phyloP scores from a whole-genome alignment of 1,284 basidiomycete species.

The Thecaphora thlaspeos region DNA sequence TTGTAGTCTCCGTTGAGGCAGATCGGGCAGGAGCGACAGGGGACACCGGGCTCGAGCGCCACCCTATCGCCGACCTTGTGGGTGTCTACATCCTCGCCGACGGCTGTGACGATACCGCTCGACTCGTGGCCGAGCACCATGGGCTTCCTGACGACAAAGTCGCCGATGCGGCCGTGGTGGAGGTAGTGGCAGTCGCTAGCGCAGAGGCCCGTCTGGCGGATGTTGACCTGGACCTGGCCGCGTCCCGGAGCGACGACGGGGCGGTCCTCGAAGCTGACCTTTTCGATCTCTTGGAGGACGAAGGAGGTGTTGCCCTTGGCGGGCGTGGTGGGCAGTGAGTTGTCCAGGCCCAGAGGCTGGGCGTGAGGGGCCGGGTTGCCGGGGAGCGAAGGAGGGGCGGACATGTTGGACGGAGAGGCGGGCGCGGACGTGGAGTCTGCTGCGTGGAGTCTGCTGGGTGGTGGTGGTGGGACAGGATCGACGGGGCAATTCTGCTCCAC shows the following conservation, averaged over 20 bases:
- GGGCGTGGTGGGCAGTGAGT: conserved; percentile 41
- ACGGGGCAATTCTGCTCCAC: too few relatives aligned
- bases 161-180: conserved; percentile 59
- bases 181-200: conserved; percentile 65
- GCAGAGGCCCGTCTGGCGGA: conserved; percentile 83
- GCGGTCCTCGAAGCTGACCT: conserved; percentile 72
- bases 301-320: conserved; percentile 69
- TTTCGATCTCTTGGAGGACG: conserved; percentile 72
- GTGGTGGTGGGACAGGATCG: too few relatives aligned
- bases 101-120: conserved; percentile 64
- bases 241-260: conserved; percentile 67
- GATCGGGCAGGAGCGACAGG: conserved; percentile 68
- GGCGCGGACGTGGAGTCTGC: too few relatives aligned
- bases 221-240: conserved; percentile 81
- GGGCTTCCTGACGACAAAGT: conserved; percentile 73
- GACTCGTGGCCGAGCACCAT: conserved; percentile 74
- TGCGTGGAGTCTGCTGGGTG: too few relatives aligned
- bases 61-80: conserved; percentile 81
- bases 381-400: neutral
- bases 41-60: conserved; percentile 78
- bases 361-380: too few relatives aligned
- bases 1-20: conserved; percentile 57
- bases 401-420: conserved; percentile 7
- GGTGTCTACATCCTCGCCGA: conserved; percentile 70
- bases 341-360: conserved; percentile 33